These are phyloP conservation scores for Salix udensis DNA, from an alignment of 345 rosid species.

Conservation along the genomic window DNA sequence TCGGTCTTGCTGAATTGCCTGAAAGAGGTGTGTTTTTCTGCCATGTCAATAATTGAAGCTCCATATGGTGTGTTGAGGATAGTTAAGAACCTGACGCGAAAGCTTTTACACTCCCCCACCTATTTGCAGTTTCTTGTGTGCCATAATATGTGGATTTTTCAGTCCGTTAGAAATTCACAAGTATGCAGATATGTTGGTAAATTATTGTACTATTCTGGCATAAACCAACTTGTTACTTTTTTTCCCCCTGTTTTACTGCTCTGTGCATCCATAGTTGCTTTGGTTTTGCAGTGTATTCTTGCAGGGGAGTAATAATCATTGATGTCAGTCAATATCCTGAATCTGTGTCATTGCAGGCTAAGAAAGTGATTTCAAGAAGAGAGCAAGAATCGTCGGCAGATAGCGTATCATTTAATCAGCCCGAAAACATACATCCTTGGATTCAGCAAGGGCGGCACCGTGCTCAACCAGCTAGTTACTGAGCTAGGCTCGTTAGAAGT, in stretches of 20 bases:
- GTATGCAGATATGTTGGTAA: too few relatives aligned
- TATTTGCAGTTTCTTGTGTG: too few relatives aligned
- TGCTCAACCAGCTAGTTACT: slow-evolving; percentile 68
- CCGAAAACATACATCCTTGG: slow-evolving; percentile 66
- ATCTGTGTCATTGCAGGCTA: slow-evolving; percentile 32
- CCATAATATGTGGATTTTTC: too few relatives aligned
- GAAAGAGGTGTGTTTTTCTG: slow-evolving; percentile 39
- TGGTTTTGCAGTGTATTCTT: neutral
- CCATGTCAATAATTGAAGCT: neutral
- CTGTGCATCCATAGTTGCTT: neutral
- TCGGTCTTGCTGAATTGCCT: slow-evolving; percentile 58
- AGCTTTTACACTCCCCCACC: neutral
- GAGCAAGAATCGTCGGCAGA: slow-evolving; percentile 13
- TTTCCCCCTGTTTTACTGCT: neutral
- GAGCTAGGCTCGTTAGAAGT: slow-evolving; percentile 50
- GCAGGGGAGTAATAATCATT: neutral
- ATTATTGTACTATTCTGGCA: too few relatives aligned
- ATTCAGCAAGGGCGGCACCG: slow-evolving; percentile 89
- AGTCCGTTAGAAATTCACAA: too few relatives aligned
- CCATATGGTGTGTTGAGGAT: neutral
- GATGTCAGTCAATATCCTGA: neutral
- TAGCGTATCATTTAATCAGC: slow-evolving; percentile 12
- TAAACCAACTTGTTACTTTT: too few relatives aligned
- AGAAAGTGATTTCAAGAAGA: slow-evolving; percentile 29
- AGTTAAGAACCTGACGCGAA: neutral